Evolutionary conservation across 257 asterid species (phyloP).

Genomic region (Gentiana macrophylla): DNA sequence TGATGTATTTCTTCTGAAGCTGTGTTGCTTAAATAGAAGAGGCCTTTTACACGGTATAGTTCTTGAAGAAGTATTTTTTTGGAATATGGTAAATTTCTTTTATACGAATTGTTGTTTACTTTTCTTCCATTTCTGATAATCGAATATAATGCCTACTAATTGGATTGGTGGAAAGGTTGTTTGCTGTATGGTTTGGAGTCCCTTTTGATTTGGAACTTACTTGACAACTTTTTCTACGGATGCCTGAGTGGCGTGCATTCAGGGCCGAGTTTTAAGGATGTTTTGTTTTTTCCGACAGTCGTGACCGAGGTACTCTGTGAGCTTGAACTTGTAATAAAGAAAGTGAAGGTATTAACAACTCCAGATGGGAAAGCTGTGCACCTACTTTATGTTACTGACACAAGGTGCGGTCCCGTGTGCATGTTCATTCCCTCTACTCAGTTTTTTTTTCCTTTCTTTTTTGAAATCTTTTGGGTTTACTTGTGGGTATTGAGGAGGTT

Average conservation of each 20-base stretch:
- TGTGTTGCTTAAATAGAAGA: conserved; percentile 48
- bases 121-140: not conserved
- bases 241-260: conserved; percentile 4
- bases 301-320: conserved; percentile 61
- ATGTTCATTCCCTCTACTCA: not conserved
- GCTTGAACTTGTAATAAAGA: conserved; percentile 68
- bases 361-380: conserved; percentile 90
- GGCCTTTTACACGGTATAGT: conserved; percentile 82
- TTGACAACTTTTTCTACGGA: conserved; percentile 2
- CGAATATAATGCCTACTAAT: not conserved
- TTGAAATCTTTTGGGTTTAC: not conserved
- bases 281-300: conserved; percentile 34
- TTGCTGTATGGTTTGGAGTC: conserved; percentile 3
- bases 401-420: conserved; percentile 35
- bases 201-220: conserved; percentile 6
- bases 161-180: not conserved
- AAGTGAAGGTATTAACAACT: conserved; percentile 82
- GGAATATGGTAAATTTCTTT: not conserved
- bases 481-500: too few species aligned
- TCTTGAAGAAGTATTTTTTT: too few species aligned
- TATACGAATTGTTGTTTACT: not conserved
- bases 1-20: conserved; percentile 71
- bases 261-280: conserved; percentile 2
- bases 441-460: not conserved
- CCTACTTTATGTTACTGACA: conserved; percentile 75